phyloP scores from a whole-genome alignment of 331 rosid species.

The Phaseolus coccineus region DNA sequence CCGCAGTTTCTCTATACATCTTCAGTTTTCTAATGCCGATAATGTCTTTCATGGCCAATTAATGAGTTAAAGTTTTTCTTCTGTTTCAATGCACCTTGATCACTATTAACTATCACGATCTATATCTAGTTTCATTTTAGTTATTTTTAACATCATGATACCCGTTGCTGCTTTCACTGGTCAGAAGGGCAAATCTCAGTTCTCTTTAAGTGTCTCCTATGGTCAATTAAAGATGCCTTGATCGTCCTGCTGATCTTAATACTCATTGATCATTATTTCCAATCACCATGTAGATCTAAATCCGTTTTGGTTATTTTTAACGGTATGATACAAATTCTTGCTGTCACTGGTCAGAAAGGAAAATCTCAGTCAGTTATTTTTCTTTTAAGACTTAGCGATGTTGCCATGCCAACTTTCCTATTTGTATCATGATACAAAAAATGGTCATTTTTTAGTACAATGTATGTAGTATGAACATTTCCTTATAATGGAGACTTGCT shows the following conservation, averaged over 20 bases:
- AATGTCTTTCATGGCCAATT: background rate
- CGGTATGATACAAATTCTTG: too few relatives aligned
- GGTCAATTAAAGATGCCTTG: background rate
- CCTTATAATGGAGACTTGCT: conserved; percentile 24
- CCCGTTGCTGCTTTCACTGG: conserved; percentile 33
- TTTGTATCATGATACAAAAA: conserved; percentile 9
- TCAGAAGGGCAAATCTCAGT: conserved; percentile 23
- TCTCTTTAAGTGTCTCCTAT: background rate
- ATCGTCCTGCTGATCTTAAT: background rate
- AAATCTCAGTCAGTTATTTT: background rate
- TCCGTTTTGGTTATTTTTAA: too few relatives aligned
- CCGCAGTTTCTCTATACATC: conserved; percentile 28
- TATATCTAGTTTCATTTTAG: conserved; percentile 33
- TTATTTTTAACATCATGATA: conserved; percentile 10
- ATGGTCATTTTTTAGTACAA: conserved; percentile 20
- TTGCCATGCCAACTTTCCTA: conserved; percentile 1
- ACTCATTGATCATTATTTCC: background rate
- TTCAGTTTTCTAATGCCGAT: conserved; percentile 28
- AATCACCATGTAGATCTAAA: too few relatives aligned
- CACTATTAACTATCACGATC: conserved; percentile 8
- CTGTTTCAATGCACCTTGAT: conserved; percentile 24
- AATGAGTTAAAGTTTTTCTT: background rate
- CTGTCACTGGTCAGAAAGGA: background rate
- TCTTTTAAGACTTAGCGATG: background rate
- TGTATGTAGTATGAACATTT: conserved; percentile 16